Percentiles rank a stretch among this genome's conserved stretches.
phyloP scores from a whole-genome alignment of 352 stramenopile genomes.

The Globisporangium splendens region DNA sequence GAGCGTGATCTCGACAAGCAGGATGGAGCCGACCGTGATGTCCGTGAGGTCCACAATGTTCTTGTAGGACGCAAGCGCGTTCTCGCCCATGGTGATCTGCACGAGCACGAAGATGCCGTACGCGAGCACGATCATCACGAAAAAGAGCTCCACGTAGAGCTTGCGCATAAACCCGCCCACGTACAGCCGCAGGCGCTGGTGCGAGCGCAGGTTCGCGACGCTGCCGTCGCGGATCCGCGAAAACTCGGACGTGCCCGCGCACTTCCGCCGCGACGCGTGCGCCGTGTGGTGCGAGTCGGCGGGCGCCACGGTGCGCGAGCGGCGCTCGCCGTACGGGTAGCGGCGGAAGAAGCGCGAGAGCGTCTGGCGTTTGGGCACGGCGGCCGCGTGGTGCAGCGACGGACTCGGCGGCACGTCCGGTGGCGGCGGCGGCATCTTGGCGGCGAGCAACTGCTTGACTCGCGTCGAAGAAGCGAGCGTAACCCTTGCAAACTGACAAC shows the following conservation, averaged over 20 bases:
- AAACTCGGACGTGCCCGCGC: conserved; percentile 38
- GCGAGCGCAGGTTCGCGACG: conserved; percentile 21
- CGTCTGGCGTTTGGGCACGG: conserved; percentile 53
- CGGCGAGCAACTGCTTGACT: no score
- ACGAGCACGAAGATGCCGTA: conserved; percentile 84
- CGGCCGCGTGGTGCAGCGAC: conserved; percentile 14
- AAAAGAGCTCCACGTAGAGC: conserved; percentile 85
- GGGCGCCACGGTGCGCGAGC: conserved; percentile 55
- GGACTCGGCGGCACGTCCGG: conserved; percentile 11
- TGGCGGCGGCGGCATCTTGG: conserved; percentile 2
- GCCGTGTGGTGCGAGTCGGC: conserved; percentile 28
- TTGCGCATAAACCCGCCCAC: conserved; percentile 82
- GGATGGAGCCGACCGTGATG: conserved; percentile 78
- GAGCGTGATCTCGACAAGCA: conserved; percentile 75
- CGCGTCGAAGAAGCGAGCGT: no score
- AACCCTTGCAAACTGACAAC: no score
- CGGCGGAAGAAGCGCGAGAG: conserved; percentile 56
- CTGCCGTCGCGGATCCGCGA: conserved; percentile 25
- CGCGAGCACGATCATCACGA: conserved; percentile 83
- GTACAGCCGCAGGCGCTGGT: conserved; percentile 43
- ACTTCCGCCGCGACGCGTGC: conserved; percentile 22
- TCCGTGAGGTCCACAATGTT: conserved; percentile 73
- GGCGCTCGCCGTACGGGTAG: conserved; percentile 58
- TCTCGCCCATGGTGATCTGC: conserved; percentile 75
- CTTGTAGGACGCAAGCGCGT: conserved; percentile 52